These are phyloP conservation scores for Lasiodiplodia hormozganensis DNA, from an alignment of 2,329 filamentous ascomycete genomes.

Conservation along the genomic window DNA sequence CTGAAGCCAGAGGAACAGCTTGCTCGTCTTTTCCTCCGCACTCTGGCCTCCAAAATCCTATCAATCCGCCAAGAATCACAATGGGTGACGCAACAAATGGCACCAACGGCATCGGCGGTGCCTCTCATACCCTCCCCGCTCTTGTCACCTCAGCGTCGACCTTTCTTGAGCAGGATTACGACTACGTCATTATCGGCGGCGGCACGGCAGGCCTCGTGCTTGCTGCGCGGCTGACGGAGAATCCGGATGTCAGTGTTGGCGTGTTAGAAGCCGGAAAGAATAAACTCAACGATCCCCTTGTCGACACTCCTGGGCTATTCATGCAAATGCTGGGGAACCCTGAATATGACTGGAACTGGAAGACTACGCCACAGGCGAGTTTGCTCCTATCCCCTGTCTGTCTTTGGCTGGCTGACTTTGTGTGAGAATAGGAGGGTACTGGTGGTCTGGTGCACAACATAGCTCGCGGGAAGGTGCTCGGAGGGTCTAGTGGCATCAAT, in stretches of 20 bases:
- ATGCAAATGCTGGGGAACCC: constrained; percentile 32
- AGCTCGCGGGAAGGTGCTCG: constrained; percentile 40
- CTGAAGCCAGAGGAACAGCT: neutral
- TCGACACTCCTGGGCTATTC: constrained; percentile 31
- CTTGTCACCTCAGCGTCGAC: constrained; percentile 10
- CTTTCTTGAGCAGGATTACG: constrained; percentile 4
- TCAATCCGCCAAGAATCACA: neutral
- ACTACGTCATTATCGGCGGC: constrained; percentile 31
- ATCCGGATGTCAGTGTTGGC: constrained; percentile 33
- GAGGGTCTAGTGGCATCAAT: constrained; percentile 48
- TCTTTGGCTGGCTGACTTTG: neutral
- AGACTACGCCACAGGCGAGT: constrained; percentile 39
- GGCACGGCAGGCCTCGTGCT: constrained; percentile 32
- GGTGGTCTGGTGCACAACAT: neutral
- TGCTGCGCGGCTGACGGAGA: constrained; percentile 37
- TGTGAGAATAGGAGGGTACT: neutral
- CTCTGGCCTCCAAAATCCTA: neutral
- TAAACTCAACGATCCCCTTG: constrained; percentile 40
- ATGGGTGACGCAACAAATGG: neutral
- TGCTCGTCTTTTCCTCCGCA: neutral
- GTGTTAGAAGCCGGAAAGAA: constrained; percentile 34
- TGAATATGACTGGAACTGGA: constrained; percentile 46
- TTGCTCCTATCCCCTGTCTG: neutral
- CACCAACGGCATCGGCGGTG: neutral
- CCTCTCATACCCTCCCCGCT: constrained; percentile 33